Conservation (phyloP, 805 yeast species). For the Saccharomycopsis sp. region DNA sequence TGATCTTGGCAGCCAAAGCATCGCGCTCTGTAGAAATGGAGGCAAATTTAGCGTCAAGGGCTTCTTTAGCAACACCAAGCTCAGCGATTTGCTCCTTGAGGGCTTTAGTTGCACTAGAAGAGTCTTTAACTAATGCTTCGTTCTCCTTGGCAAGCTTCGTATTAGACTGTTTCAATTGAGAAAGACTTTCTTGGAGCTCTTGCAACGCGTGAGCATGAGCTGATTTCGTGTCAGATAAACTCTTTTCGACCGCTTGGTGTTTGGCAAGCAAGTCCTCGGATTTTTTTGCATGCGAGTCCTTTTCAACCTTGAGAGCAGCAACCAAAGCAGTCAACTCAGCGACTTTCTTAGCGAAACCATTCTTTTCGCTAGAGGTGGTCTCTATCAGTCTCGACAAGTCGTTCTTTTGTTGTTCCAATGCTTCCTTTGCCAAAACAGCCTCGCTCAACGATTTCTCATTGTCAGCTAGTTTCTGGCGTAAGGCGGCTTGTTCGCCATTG, state of each 20-base stretch:
- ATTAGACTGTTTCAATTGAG: background rate
- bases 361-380: background rate
- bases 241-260: background rate
- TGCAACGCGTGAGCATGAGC: background rate
- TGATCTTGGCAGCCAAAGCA: background rate
- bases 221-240: background rate
- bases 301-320: background rate
- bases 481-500: background rate
- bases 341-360: background rate
- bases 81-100: background rate
- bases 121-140: background rate
- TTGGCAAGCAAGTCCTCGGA: background rate
- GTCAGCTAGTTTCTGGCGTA: background rate
- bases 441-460: background rate
- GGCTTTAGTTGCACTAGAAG: background rate
- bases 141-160: background rate
- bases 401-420: background rate
- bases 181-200: background rate
- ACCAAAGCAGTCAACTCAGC: slow-evolving; percentile 4
- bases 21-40: background rate
- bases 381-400: background rate
- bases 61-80: background rate
- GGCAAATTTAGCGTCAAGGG: slow-evolving; percentile 1
- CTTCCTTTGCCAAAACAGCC: background rate
- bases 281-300: background rate